phyloP scores from a whole-genome alignment of 2,329 filamentous ascomycete genomes.

The Aspergillus hortae region DNA sequence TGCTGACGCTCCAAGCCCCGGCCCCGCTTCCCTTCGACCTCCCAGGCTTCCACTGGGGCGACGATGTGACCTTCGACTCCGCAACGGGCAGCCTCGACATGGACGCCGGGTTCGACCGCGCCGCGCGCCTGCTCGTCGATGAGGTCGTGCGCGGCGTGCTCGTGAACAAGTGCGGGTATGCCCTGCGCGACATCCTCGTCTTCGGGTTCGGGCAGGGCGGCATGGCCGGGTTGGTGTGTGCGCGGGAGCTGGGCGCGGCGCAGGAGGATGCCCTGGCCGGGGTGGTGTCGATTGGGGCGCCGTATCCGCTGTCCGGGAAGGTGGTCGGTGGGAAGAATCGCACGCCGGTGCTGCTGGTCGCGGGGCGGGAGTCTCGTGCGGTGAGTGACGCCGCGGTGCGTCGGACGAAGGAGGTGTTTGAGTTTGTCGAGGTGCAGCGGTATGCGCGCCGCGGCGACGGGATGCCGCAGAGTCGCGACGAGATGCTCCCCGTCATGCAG shows the following conservation, averaged over 20 bases:
- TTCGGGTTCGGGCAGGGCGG: slow-evolving; percentile 68
- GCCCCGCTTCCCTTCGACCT: slow-evolving; percentile 66
- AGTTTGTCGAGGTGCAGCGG: slow-evolving; percentile 62
- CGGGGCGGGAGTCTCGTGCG: slow-evolving; percentile 42
- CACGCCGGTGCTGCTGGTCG: slow-evolving; percentile 42
- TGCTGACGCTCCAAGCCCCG: slow-evolving; percentile 70
- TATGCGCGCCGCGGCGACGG: slow-evolving; percentile 70
- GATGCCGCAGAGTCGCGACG: slow-evolving; percentile 79
- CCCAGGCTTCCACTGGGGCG: slow-evolving; percentile 67
- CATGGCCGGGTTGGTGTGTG: slow-evolving; percentile 57
- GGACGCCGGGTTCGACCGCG: slow-evolving; percentile 59
- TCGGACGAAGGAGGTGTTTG: slow-evolving; percentile 64
- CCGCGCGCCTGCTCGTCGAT: slow-evolving; percentile 46
- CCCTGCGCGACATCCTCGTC: slow-evolving; percentile 56
- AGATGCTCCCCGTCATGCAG: slow-evolving; percentile 87
- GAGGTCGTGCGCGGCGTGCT: slow-evolving; percentile 53
- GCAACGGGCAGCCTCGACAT: slow-evolving; percentile 54
- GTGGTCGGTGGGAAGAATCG: slow-evolving; percentile 29
- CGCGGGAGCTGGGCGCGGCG: slow-evolving; percentile 39
- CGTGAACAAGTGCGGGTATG: slow-evolving; percentile 58
- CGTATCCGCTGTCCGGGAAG: slow-evolving; percentile 33
- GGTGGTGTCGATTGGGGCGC: slow-evolving; percentile 42
- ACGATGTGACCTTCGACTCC: slow-evolving; percentile 57
- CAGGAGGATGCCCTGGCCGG: slow-evolving; percentile 23
- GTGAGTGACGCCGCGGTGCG: slow-evolving; percentile 62